Evolutionary conservation across 768 basidiomycete genomes (phyloP).

Genomic region (Melanogaster broomeanus): DNA sequence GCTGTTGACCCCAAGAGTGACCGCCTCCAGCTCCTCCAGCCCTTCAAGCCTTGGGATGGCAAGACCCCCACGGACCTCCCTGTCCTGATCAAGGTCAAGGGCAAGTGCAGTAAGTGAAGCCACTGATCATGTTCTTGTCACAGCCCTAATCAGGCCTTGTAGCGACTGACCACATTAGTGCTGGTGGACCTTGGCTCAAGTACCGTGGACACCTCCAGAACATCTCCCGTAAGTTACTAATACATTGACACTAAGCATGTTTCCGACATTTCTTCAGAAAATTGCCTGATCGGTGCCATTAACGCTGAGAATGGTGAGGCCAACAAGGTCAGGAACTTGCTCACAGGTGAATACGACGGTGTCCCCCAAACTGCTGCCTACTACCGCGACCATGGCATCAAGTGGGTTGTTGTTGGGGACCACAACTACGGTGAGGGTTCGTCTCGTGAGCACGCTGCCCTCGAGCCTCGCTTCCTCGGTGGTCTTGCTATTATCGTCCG

Average conservation of each 20-base stretch:
- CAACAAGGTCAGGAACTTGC: constrained; percentile 91
- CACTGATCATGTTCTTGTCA: background rate
- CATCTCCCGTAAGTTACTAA: constrained; percentile 75
- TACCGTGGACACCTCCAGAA: constrained; percentile 99
- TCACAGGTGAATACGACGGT: constrained; percentile 81
- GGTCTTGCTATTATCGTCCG: constrained; percentile 95
- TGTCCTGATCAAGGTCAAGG: constrained; percentile 95
- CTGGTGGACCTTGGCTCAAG: constrained; percentile 99
- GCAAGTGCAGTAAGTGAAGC: constrained; percentile 89
- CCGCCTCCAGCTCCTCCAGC: constrained; percentile 87
- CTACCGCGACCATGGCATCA: constrained; percentile 88
- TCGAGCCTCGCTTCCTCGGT: constrained; percentile 93
- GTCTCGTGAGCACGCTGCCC: constrained; percentile 96
- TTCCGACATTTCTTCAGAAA: constrained; percentile 53
- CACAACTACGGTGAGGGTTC: constrained; percentile 98
- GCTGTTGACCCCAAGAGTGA: constrained; percentile 84
- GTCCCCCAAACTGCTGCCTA: constrained; percentile 85
- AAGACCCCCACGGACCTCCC: constrained; percentile 89
- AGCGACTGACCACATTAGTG: constrained; percentile 94
- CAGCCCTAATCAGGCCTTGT: constrained; percentile 5
- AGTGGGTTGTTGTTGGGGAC: constrained; percentile 98
- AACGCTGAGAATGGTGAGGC: constrained; percentile 94
- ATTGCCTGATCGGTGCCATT: constrained; percentile 97
- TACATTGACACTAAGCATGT: background rate
- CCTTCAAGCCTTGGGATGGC: constrained; percentile 93